Base-by-base conservation (phyloP, 129 eudicot genomes). In the Artemisia argyi region DNA sequence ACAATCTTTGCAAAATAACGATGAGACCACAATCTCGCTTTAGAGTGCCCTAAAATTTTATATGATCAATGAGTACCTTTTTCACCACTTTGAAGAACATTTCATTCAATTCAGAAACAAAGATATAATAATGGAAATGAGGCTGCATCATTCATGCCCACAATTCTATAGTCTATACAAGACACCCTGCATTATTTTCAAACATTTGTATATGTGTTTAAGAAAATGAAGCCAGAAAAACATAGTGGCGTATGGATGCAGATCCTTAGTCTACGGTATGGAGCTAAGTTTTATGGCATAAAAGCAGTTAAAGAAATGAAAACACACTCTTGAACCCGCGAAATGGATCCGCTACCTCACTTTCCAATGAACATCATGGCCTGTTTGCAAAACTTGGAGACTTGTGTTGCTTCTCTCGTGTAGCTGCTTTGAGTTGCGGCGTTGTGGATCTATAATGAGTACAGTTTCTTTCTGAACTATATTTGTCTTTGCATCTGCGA, bases 271-370 rank as follows among this genome's bases (percentile, higher is more conserved):
- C 60, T 20, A 65, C 30, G 72, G 67, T 61, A 58, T 20, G 22
- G 15, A 46, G 67, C 57, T 22, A 71, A 13, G 48, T 39, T 66
- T 68, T 16, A 73, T 80, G n/a, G 22, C 0, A 39, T 74, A 53
- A 76, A 62, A 77, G 65, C 56, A 74, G 66, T 76, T 73, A 91
- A 0, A 95, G 99, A 85, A 95, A 90, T 3, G 97, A 88, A 79
- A 95, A 95, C 53, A 95, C 87, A 64, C 97, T 90, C 76, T 88
- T 84, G 78, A 79, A 88, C 15, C 97, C 90, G 15, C 72, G 84
- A 79, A 77, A 88, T 4, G 94, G 76, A 68, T 86, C 82, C 6
- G 73, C 75, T 47, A 17, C 73, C 57, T 83, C 73, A 74, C 63
- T 68, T 50, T 74, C 86, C 73, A 78, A 54, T 65, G 90, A 84